A percentile compares a stretch with the other conserved stretches of the same genome.
phyloP scores from a whole-genome alignment of 345 rosid genomes.

The Salix viminalis region DNA sequence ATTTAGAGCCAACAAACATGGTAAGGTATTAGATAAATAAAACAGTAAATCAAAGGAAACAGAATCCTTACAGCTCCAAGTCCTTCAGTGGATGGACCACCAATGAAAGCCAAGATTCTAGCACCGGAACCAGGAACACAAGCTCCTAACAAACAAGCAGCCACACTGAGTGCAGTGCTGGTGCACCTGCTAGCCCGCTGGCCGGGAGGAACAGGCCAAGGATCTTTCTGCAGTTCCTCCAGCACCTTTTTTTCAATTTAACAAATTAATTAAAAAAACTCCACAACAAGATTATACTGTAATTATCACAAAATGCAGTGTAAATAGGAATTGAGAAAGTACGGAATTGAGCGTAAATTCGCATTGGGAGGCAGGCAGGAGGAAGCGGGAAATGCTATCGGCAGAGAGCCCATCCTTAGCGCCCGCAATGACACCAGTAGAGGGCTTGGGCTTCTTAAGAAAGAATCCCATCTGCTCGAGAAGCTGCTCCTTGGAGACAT shows the following conservation, averaged over 20 bases:
- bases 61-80: slow-evolving; percentile 66
- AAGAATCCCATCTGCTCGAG: slow-evolving; percentile 82
- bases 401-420: slow-evolving; percentile 82
- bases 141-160: slow-evolving; percentile 81
- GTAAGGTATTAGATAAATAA: neutral
- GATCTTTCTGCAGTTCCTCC: slow-evolving; percentile 86
- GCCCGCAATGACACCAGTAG: slow-evolving; percentile 84
- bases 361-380: slow-evolving; percentile 79
- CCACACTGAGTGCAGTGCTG: slow-evolving; percentile 80
- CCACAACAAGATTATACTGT: neutral
- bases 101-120: slow-evolving; percentile 86
- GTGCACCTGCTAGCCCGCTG: slow-evolving; percentile 86
- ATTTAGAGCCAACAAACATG: neutral
- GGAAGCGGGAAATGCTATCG: slow-evolving; percentile 80
- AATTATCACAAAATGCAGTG: neutral
- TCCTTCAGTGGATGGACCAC: slow-evolving; percentile 93
- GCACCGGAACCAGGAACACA: slow-evolving; percentile 97
- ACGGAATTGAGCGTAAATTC: slow-evolving; percentile 80
- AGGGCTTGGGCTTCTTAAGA: slow-evolving; percentile 67
- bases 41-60: neutral
- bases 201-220: slow-evolving; percentile 67
- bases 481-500: slow-evolving; percentile 68
- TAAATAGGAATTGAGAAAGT: neutral
- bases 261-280: neutral
- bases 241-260: slow-evolving; percentile 38